These are phyloP conservation scores for Dioscorea dumetorum DNA, from an alignment of 106 monocot genomes.

Conservation along the genomic window DNA sequence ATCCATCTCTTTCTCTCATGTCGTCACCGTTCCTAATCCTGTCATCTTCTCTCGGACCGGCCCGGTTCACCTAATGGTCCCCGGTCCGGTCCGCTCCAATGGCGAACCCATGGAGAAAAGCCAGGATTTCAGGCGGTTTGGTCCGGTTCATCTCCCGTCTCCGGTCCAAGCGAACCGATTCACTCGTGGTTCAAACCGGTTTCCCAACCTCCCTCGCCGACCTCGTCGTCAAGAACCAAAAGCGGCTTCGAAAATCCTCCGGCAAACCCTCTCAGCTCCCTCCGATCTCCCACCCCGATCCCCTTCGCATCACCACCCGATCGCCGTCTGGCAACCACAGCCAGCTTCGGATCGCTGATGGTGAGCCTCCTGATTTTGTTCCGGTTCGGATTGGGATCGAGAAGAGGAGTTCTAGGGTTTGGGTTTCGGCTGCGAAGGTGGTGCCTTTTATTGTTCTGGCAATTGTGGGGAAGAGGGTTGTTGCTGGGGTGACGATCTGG, in stretches of 20 bases:
- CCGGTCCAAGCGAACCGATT: slow-evolving; percentile 25
- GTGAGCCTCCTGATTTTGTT: not conserved
- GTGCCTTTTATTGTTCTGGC: slow-evolving; percentile 6
- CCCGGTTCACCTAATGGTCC: not conserved
- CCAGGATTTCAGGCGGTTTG: slow-evolving; percentile 14
- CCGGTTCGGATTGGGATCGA: not conserved
- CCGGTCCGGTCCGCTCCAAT: slow-evolving; percentile 9
- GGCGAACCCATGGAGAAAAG: slow-evolving; percentile 42
- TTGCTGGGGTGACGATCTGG: slow-evolving; percentile 13
- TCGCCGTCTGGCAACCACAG: not conserved
- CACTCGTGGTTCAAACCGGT: slow-evolving; percentile 72
- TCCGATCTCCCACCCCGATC: not conserved
- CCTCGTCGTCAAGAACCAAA: slow-evolving; percentile 76
- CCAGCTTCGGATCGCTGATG: not conserved
- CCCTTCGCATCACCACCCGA: not conserved
- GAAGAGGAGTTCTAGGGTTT: not conserved
- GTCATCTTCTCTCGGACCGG: no score
- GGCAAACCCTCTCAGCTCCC: slow-evolving; percentile 1
- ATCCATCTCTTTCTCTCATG: not conserved
- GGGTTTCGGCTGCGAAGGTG: not conserved
- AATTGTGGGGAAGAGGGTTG: slow-evolving; percentile 17
- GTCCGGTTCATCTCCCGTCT: slow-evolving; percentile 39
- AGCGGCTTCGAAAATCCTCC: slow-evolving; percentile 36
- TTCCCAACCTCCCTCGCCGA: slow-evolving; percentile 93
- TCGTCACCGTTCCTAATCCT: no score